A percentile compares a stretch with the other conserved stretches of the same genome.
These are phyloP conservation scores for Orbilia javanica DNA, from an alignment of 2,329 filamentous ascomycete species.

Conservation along the genomic window DNA sequence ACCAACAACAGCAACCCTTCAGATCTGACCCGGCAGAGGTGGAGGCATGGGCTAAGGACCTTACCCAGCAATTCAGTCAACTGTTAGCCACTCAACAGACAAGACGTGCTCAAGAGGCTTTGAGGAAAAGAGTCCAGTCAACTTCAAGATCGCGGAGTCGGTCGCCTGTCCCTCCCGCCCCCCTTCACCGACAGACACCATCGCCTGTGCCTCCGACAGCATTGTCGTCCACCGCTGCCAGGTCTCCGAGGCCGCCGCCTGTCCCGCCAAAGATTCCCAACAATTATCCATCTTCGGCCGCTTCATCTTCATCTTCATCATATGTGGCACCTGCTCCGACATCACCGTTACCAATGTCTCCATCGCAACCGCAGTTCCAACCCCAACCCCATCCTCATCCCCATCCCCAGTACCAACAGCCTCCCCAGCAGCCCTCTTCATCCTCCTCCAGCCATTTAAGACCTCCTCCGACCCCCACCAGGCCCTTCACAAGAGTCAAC, in stretches of 20 bases:
- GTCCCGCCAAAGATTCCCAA: slow-evolving; percentile 62
- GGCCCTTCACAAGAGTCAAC: slow-evolving; percentile 63
- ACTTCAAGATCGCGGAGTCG: slow-evolving; percentile 72
- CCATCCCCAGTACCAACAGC: slow-evolving; percentile 24
- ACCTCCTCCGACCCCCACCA: slow-evolving; percentile 57
- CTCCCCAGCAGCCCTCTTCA: slow-evolving; percentile 40
- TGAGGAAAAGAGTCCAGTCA: slow-evolving; percentile 62
- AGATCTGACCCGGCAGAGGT: slow-evolving; percentile 67
- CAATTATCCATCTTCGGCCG: slow-evolving; percentile 42
- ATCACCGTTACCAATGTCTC: slow-evolving; percentile 60
- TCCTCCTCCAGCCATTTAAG: slow-evolving; percentile 64
- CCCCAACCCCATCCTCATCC: slow-evolving; percentile 21
- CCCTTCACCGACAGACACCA: slow-evolving; percentile 63
- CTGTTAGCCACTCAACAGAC: slow-evolving; percentile 84
- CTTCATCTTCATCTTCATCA: slow-evolving; percentile 38
- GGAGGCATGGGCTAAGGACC: slow-evolving; percentile 81
- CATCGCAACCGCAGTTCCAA: slow-evolving; percentile 27
- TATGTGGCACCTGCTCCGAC: slow-evolving; percentile 9
- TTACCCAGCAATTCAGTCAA: slow-evolving; percentile 87
- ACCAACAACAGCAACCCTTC: slow-evolving; percentile 61
- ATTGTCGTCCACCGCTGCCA: slow-evolving; percentile 67
- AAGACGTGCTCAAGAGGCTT: slow-evolving; percentile 81
- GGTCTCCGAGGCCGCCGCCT: slow-evolving; percentile 64
- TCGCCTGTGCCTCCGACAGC: slow-evolving; percentile 57
- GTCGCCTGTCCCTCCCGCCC: slow-evolving; percentile 70